Base-by-base conservation (phyloP, 2,329 filamentous ascomycete species). In the Coniella lustricola region DNA sequence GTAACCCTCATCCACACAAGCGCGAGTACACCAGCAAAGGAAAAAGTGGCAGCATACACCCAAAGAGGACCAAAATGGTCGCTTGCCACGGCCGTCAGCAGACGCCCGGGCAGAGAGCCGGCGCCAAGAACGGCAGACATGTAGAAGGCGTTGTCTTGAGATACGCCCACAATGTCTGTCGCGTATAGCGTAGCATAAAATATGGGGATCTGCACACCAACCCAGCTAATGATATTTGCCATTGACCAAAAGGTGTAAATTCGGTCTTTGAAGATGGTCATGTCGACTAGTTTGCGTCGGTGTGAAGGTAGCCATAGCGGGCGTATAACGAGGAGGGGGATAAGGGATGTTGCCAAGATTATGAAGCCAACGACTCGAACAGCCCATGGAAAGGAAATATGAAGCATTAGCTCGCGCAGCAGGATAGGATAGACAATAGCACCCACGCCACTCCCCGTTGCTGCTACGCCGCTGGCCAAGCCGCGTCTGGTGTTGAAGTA, bases 61-160 rank as follows among this genome's bases (percentile, higher is more conserved):
- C 69, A 68, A 21, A 69, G 54, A 2, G 62, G 60, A 1, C 69
- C 68, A 10, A 63, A 57, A 37, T 59, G 62, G 54, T 71, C 69
- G 1, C 64, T 61, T 0, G 70, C 44, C 1, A 60, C 59, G 46
- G 66, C 67, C 7, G 67, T 65, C 0, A 68, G 45, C 3, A 64
- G 63, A 10, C 67, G 64, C 1, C 69, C 69, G n/a, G 71, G 59
- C 16, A 66, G 59, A 1, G 63, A 67, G 3, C 57, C 68, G 2
- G 64, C 66, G 49, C 71, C 70, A 41, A 70, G 57, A 41, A 71
- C 68, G 7, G 66, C 59, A 1, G 68, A 62, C 4, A 72, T 56
- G 54, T 73, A 71, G 56, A 59, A 68, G 1, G 63, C 64, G 46
- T 68, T 53, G 55, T 70, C 72, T 21, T 44, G 18, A 10, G 45